phyloP scores from a whole-genome alignment of 371 early-diverging fungal species.

The Apophysomyces ossiformis region DNA sequence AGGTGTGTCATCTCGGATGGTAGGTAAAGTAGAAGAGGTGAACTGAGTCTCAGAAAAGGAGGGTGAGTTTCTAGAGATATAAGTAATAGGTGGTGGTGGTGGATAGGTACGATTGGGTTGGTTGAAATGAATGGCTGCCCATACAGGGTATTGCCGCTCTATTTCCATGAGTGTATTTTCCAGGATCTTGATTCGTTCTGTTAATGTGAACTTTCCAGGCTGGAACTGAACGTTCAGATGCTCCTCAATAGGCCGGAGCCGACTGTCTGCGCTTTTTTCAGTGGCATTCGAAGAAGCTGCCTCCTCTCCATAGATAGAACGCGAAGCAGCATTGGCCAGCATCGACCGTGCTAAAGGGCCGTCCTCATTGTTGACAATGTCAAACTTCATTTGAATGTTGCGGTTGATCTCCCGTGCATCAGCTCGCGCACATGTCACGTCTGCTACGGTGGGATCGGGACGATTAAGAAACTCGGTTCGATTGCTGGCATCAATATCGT shows the following conservation, averaged over 20 bases:
- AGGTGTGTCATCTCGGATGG: background rate
- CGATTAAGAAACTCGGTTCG: slow-evolving; percentile 66
- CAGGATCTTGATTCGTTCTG: slow-evolving; percentile 66
- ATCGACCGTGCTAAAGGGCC: slow-evolving; percentile 71
- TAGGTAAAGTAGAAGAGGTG: slow-evolving; percentile 11
- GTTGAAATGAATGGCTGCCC: slow-evolving; percentile 76
- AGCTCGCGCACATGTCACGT: slow-evolving; percentile 67
- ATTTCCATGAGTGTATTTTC: slow-evolving; percentile 73
- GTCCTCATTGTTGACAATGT: slow-evolving; percentile 77
- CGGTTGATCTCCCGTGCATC: slow-evolving; percentile 78
- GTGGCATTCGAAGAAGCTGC: background rate
- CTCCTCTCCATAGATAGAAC: background rate
- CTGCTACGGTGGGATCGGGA: slow-evolving; percentile 43
- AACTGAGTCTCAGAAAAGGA: slow-evolving; percentile 10
- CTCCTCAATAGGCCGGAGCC: slow-evolving; percentile 63
- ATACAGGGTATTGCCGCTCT: slow-evolving; percentile 71
- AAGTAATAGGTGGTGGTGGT: slow-evolving; percentile 43
- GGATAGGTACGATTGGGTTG: slow-evolving; percentile 61
- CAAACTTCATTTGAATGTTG: slow-evolving; percentile 83
- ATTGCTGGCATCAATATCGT: slow-evolving; percentile 74
- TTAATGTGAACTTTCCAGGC: slow-evolving; percentile 32
- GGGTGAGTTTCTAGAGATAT: slow-evolving; percentile 32
- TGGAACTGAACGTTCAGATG: slow-evolving; percentile 72
- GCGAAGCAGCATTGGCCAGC: slow-evolving; percentile 16
- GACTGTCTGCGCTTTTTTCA: slow-evolving; percentile 29